phyloP scores from a whole-genome alignment of 768 basidiomycete species.

The Tulasnella sp. region DNA sequence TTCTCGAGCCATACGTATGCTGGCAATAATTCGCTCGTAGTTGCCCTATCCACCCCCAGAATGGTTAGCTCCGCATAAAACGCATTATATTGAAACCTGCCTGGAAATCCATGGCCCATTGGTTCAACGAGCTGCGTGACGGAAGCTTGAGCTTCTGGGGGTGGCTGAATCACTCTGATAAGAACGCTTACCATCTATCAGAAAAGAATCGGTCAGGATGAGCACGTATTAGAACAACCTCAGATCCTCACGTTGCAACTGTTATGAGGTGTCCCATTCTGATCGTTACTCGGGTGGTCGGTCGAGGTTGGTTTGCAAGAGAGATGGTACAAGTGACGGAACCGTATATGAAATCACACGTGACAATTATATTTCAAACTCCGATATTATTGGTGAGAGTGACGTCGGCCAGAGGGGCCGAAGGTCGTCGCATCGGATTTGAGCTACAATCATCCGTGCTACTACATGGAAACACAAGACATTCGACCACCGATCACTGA shows the following conservation, averaged over 20 bases:
- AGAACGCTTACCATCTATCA: slow-evolving; percentile 36
- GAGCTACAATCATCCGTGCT: not conserved
- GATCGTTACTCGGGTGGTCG: not conserved
- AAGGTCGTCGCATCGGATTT: not conserved
- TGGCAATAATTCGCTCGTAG: slow-evolving; percentile 81
- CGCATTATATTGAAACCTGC: slow-evolving; percentile 36
- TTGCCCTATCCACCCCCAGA: slow-evolving; percentile 63
- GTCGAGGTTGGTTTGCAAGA: not conserved
- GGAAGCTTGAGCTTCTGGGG: not conserved
- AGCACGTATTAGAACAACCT: not conserved
- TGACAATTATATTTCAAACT: not conserved
- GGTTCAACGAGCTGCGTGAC: slow-evolving; percentile 74
- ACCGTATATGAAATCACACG: not conserved
- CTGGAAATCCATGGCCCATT: slow-evolving; percentile 96
- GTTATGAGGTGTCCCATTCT: slow-evolving; percentile 82
- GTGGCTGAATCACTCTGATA: slow-evolving; percentile 22
- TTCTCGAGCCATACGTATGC: slow-evolving; percentile 82
- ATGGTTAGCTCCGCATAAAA: slow-evolving; percentile 13
- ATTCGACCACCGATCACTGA: not conserved
- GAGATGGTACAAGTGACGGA: not conserved
- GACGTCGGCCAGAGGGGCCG: not conserved
- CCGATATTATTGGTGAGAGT: slow-evolving; percentile 9
- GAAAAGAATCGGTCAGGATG: slow-evolving; percentile 21
- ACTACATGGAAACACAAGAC: not conserved
- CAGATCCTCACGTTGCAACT: slow-evolving; percentile 67